Evolutionary conservation across 176 grass and related monocot genomes (phyloP), one percentile per base, ranked within the genome.

Genomic region (Cenchrus fungigraminus): DNA sequence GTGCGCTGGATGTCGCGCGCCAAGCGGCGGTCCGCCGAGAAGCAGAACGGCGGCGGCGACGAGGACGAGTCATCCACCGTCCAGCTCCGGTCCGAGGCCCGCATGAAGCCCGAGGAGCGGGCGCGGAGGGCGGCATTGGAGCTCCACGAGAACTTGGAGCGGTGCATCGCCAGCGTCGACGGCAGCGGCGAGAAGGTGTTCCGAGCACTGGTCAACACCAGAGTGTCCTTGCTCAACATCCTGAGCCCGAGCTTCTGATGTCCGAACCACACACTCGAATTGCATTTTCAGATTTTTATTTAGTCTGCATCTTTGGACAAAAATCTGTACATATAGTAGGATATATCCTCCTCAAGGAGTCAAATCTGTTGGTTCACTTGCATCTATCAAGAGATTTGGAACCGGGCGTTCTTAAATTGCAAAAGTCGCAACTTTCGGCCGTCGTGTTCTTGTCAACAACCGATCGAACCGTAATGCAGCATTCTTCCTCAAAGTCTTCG

Each of bases 171-270:
- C 29, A 89, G 19, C 80, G 79, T 90, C 56, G 93, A 92, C 60
- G 10, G 7, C 44, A 92, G 87, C 76, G 68, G 88, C 31, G 90
- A 92, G 68, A 92, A 77, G 82, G 90, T 95, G 43, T 95, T 86
- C 64, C 84, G 87, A 11, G 78, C 67, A 6, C 31, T 95, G 17
- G 70, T 92, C 44, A 90, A 95, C 68, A 90, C 87, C 6, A 80
- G 93, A 77, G 93, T 95, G 57, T 92, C 82, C 8, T 19, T 95
- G 71, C 93, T 95, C 82, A 95, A 95, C 87, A 88, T 95, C 6
- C 77, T 95, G 6, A 95, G 82, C 69, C 88, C 93, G 0, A 82
- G 31, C 20, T 92, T 90, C 84, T 90, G 68, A 89, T 56, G 32
- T 9, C 63, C 62, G 6, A 43, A 42, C 58, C 5, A 43, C 29